Conservation (phyloP, 2,329 filamentous ascomycete species). For the Claviceps sp. region DNA sequence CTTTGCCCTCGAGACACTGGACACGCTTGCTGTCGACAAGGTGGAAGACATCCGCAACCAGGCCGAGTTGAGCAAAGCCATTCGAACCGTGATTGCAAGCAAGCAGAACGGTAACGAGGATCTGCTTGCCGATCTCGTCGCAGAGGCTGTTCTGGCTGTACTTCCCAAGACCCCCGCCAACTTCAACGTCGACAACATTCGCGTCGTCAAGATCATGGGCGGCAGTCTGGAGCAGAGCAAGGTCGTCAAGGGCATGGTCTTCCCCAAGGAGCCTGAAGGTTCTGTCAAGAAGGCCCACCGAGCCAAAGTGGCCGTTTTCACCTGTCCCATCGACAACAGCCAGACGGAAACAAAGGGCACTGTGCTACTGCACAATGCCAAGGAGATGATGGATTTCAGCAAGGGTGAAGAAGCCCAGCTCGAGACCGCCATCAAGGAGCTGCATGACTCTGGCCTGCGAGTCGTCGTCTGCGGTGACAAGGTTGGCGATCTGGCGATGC, state of each 20-base stretch:
- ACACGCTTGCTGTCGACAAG: constrained; percentile 83
- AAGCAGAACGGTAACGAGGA: constrained; percentile 95
- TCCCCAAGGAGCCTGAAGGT: constrained; percentile 88
- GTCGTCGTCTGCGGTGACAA: constrained; percentile 86
- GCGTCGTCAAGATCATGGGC: constrained; percentile 99
- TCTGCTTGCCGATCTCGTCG: constrained; percentile 71
- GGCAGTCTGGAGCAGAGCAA: constrained; percentile 86
- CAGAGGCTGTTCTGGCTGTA: constrained; percentile 73
- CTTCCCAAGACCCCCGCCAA: constrained; percentile 89
- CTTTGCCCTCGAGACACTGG: constrained; percentile 71
- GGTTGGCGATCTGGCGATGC: constrained; percentile 89
- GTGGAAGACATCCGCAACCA: constrained; percentile 71
- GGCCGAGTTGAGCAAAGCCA: constrained; percentile 82
- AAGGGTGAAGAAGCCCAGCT: constrained; percentile 92
- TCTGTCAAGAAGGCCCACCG: constrained; percentile 78
- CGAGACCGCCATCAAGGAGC: constrained; percentile 83
- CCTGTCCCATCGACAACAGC: constrained; percentile 86
- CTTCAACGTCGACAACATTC: constrained; percentile 98
- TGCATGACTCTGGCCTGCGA: constrained; percentile 83
- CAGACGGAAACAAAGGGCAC: constrained; percentile 99
- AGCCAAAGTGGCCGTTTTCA: constrained; percentile 94
- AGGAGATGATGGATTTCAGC: constrained; percentile 98
- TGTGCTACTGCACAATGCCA: constrained; percentile 87
- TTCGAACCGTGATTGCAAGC: constrained; percentile 87
- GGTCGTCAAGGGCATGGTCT: constrained; percentile 97